Conservation (phyloP, 495 filamentous ascomycete species). For the Neurospora sp. region DNA sequence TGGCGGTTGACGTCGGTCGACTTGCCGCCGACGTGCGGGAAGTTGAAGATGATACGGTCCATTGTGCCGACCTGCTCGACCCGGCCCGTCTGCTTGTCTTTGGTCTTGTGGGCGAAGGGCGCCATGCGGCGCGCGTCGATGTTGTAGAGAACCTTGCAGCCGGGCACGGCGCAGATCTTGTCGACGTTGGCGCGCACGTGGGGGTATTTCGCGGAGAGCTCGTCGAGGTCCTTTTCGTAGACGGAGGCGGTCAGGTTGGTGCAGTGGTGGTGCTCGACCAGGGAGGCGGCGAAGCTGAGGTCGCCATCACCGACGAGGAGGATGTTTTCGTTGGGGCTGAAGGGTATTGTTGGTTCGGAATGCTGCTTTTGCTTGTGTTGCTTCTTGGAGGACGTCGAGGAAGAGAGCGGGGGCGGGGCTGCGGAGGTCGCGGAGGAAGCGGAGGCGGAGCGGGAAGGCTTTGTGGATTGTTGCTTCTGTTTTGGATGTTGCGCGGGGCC, state of each 20-base stretch:
- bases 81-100: conserved; percentile 5
- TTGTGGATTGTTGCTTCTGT: conserved; percentile 1
- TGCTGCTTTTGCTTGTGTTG: conserved; percentile 24
- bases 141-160: conserved; percentile 48
- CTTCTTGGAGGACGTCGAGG: conserved; percentile 1
- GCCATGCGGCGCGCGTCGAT: conserved; percentile 68
- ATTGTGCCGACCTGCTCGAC: conserved; percentile 35
- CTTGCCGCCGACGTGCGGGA: conserved; percentile 89
- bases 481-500: neutral
- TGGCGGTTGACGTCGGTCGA: conserved; percentile 90
- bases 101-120: conserved; percentile 25
- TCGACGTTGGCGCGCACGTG: conserved; percentile 53
- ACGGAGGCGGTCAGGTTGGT: conserved; percentile 48
- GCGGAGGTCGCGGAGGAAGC: neutral
- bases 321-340: conserved; percentile 57
- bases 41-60: conserved; percentile 85
- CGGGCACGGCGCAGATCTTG: conserved; percentile 35
- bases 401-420: neutral
- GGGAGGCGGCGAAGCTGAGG: conserved; percentile 75
- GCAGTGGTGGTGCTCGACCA: conserved; percentile 63
- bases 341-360: conserved; percentile 59
- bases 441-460: neutral
- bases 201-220: conserved; percentile 64
- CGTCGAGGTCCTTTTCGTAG: conserved; percentile 31
- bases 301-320: conserved; percentile 90